Evolutionary conservation across 345 rosid species (phyloP).

Genomic region (Pistacia integerrima): DNA sequence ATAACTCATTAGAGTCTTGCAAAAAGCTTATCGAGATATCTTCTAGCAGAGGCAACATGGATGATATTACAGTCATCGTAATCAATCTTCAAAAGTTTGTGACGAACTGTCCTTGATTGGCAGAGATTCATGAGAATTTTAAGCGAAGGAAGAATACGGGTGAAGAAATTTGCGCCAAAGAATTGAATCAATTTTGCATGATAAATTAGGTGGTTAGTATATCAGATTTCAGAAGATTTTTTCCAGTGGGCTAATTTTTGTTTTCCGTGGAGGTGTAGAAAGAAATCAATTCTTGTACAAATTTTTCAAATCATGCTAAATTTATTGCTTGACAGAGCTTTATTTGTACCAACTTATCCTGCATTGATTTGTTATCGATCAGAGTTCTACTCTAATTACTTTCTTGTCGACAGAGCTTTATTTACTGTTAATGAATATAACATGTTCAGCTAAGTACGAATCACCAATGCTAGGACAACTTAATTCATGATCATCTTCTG

Average conservation of each 20-base stretch:
- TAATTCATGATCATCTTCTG: too few relatives aligned
- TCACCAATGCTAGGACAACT: too few relatives aligned
- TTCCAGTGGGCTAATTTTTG: neutral
- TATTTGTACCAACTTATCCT: too few relatives aligned
- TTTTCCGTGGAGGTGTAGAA: neutral
- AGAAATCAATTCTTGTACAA: neutral
- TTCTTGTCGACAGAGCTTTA: too few relatives aligned
- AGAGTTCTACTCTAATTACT: too few relatives aligned
- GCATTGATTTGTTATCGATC: too few relatives aligned
- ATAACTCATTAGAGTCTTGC: conserved; percentile 32
- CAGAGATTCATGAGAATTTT: neutral
- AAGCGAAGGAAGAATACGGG: too few relatives aligned
- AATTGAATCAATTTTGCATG: conserved; percentile 5
- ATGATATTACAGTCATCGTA: conserved; percentile 54
- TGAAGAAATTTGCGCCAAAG: neutral
- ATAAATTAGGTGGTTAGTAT: neutral
- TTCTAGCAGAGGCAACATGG: conserved; percentile 46
- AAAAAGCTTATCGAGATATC: conserved; percentile 46
- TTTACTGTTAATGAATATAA: too few relatives aligned
- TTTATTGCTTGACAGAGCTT: neutral
- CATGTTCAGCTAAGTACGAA: too few relatives aligned
- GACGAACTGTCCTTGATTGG: neutral
- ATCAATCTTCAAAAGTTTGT: conserved; percentile 38
- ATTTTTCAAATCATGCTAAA: neutral
- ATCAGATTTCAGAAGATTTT: neutral